These are phyloP conservation scores for Chalciporus chontae DNA, from an alignment of 768 basidiomycete species.

Conservation along the genomic window DNA sequence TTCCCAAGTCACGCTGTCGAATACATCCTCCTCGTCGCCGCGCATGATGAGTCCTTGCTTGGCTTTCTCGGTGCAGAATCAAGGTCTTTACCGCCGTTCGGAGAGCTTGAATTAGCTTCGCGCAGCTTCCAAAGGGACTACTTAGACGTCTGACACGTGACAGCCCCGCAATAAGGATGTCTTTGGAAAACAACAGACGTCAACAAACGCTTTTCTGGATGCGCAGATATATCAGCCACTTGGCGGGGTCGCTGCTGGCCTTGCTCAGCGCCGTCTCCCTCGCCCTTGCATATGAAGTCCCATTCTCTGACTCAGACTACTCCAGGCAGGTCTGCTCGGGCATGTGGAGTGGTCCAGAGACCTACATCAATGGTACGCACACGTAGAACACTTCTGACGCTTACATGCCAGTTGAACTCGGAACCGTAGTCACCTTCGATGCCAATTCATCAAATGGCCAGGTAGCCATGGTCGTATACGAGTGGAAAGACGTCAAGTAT, in stretches of 20 bases:
- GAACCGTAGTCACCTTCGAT: conserved; percentile 70
- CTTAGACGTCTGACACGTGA: conserved; percentile 28
- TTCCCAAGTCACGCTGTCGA: conserved; percentile 91
- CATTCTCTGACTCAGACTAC: conserved; percentile 74
- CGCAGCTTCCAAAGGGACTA: not conserved
- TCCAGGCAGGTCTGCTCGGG: conserved; percentile 91
- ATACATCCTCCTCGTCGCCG: conserved; percentile 85
- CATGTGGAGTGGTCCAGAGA: conserved; percentile 81
- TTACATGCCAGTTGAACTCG: conserved; percentile 16
- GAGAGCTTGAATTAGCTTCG: not conserved
- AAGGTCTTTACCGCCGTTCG: no score
- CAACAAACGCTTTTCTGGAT: conserved; percentile 30
- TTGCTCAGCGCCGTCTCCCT: conserved; percentile 33
- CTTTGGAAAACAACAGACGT: conserved; percentile 20
- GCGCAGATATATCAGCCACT: conserved; percentile 19
- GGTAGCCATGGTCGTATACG: conserved; percentile 92
- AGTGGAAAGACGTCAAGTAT: conserved; percentile 86
- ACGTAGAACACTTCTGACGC: conserved; percentile 4
- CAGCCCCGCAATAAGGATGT: not conserved
- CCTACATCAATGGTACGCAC: conserved; percentile 79
- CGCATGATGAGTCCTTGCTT: conserved; percentile 48
- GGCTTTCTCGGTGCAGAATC: not conserved
- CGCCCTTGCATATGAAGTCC: conserved; percentile 54
- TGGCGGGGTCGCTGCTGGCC: conserved; percentile 16
- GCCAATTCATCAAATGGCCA: conserved; percentile 68